A percentile compares a stretch with the other conserved stretches of the same genome.
These are phyloP conservation scores for Neopestalotiopsis clavispora DNA, from an alignment of 2,329 filamentous ascomycete species.

Conservation along the genomic window DNA sequence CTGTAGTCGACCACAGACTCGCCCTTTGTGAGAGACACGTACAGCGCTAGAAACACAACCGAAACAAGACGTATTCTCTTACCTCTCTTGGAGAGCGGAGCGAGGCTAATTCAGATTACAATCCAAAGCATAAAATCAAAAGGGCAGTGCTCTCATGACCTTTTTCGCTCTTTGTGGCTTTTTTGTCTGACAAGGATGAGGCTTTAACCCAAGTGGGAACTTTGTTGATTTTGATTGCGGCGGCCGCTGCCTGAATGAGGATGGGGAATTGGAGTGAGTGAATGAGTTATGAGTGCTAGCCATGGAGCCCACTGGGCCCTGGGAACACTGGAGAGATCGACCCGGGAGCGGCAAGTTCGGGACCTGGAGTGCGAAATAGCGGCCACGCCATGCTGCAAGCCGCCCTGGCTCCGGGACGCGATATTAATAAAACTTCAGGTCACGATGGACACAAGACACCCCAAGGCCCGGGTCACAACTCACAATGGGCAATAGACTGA, in stretches of 20 bases:
- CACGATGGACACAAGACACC: constrained; percentile 4
- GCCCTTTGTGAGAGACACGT: not conserved
- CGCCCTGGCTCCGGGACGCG: not conserved
- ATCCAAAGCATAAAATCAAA: not conserved
- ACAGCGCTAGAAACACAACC: constrained; percentile 1
- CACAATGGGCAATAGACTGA: not conserved
- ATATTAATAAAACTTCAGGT: constrained; percentile 6
- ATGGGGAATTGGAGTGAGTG: too few species aligned
- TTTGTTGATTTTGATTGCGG: not conserved
- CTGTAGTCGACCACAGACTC: not conserved
- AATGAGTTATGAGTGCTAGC: not conserved
- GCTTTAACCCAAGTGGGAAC: constrained; percentile 10
- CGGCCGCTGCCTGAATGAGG: not conserved
- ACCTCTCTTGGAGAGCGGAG: not conserved
- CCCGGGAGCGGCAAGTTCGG: constrained; percentile 5
- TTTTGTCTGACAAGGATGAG: not conserved
- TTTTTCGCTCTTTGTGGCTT: not conserved
- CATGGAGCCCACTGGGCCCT: not conserved
- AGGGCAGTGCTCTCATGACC: not conserved
- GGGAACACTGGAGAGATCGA: not conserved
- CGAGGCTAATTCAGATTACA: constrained; percentile 6
- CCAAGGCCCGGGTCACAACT: not conserved
- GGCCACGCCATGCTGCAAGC: not conserved
- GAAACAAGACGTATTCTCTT: not conserved
- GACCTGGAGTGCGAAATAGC: constrained; percentile 5